Base-by-base conservation (phyloP, 371 early-diverging fungal genomes). In the Mucor racemosus region DNA sequence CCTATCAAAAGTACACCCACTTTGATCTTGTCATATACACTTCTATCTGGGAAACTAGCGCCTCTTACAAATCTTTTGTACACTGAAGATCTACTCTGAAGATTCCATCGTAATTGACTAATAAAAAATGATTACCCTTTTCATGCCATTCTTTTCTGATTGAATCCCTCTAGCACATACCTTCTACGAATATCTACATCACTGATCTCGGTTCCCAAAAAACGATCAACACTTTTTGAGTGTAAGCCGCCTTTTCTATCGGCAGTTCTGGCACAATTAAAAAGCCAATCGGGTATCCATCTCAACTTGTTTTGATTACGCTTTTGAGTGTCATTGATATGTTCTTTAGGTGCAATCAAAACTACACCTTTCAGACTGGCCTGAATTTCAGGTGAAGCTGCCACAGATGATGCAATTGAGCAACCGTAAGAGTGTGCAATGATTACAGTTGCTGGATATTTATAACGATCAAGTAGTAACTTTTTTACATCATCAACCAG, bases 371-470 rank as follows among this genome's bases (percentile, higher is more conserved):
- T 82, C 33, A 89, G 67, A 15, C 70, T 72, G 7, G 74, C 15
- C 42, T 74, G 68, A 2, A 84, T 62, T 13, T 57, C 60, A 1
- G 75, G 75, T 0, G 68, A 74, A 5, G 82, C 74, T 26, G 86
- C 86, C 11, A 88, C 82, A 62, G 76, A 76, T 0, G 87, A 78
- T 6, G 84, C 88, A 34, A 91, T 71, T 7, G 82, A 76, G 53
- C 92, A 91, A 0, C 92, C 92, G 72, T 89, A 91, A 1, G 91
- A 89, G 67, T 90, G 90, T 3, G 88, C 85, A 48, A 91, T 79
- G 42, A 90, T 82, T 17, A 88, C 87, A 0, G 84, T 86, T 0
- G 79, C 77, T n/a, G 88, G 81, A 58, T 82, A 78, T 58, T 84
- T 79, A 69, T 90, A 89, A 7, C 86, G 76, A 41, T 84, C 81